phyloP scores from a whole-genome alignment of 495 filamentous ascomycete species.

The Xylaria telfairii region DNA sequence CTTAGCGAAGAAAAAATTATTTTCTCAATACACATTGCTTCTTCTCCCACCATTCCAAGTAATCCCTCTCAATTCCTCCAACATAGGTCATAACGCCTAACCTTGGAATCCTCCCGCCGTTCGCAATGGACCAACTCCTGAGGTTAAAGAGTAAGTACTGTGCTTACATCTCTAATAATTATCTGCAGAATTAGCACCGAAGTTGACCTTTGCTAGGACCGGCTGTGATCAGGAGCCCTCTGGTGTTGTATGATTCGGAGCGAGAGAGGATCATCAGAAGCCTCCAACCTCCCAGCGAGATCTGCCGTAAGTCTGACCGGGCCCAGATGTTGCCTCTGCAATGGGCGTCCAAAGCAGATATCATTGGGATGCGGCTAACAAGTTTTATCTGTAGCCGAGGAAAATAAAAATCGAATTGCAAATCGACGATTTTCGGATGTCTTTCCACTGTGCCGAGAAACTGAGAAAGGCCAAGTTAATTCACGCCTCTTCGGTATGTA shows the following conservation, averaged over 20 bases:
- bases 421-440: constrained; percentile 10
- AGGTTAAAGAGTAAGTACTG: constrained; percentile 7
- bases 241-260: not conserved
- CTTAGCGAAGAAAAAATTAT: not conserved
- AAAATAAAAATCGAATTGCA: not conserved
- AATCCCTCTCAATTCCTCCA: not conserved
- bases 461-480: not conserved
- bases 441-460: not conserved
- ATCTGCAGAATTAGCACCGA: not conserved
- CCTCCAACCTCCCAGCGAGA: constrained; percentile 7
- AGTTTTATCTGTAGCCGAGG: not conserved
- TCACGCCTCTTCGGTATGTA: not conserved
- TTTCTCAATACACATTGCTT: not conserved
- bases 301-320: constrained; percentile 7
- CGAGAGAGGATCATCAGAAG: not conserved
- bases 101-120: not conserved
- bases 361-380: not conserved
- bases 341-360: not conserved
- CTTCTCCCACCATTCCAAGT: not conserved
- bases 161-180: not conserved
- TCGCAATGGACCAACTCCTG: not conserved
- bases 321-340: not conserved
- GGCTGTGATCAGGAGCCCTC: not conserved
- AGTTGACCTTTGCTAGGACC: not conserved
- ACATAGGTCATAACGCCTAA: too few species aligned